Evolutionary conservation across 1,284 basidiomycete genomes (phyloP), one percentile per base, ranked within the genome.

Genomic region (Boletellus deceptivus): DNA sequence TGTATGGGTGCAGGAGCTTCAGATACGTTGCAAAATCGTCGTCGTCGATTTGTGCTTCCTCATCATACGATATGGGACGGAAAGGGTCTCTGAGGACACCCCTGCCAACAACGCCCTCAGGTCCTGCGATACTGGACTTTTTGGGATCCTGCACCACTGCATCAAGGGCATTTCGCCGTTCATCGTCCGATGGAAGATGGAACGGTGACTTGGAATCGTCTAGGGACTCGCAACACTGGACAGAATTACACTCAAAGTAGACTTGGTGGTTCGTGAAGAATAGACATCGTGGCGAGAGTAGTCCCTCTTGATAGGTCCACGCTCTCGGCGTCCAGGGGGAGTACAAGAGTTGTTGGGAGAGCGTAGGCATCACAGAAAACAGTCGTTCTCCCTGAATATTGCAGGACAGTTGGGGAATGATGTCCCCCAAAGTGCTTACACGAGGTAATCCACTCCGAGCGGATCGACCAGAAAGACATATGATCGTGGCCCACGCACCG

Each of bases 231-330:
- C 49, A 59, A 22, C 49, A 56, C 34, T 56, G 59, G 1, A 48
- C n/a, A 6, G 50, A 33, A 20, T 58, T 50, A 29, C 53, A 61
- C 33, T 61, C 56, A 16, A 59, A 61, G 29, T 63, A 55, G 18
- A 62, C 50, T 18, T 63, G 50, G 18, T 60, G 52, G 7, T 54
- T 41, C 14, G 58, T 58, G 46, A 62, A 60, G 53, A 65, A 60
- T n/a, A 55, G 47, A n/a, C 49, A 43, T 13, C 57, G 53, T 0
- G 53, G 53, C 2, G 55, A 64, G 31, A 62, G 55, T 2, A 59
- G 8, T 10, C 59, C 51, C 17, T 59, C 60, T 29, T 56, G 53
- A 41, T 31, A 63, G 5, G 53, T 61, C 54, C 59, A 63, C 3
- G 48, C 50, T 41, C 59, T 50, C 0, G 34, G 36, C 0, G 0